These are phyloP conservation scores for Tuber calosporum DNA, from an alignment of 495 filamentous ascomycete species.

Conservation along the genomic window DNA sequence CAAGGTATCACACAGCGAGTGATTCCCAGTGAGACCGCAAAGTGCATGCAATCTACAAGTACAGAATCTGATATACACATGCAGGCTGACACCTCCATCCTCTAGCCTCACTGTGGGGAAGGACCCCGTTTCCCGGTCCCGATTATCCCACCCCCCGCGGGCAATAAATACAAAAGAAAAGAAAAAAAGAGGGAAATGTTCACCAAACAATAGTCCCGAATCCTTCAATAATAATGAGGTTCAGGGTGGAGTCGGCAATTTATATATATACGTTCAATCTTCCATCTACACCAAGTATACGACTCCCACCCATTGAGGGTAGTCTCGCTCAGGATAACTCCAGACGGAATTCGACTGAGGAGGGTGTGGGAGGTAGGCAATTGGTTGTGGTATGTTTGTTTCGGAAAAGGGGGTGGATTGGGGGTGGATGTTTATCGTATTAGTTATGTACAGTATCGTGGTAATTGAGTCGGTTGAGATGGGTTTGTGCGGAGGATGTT, in stretches of 20 bases:
- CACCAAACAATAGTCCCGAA: not conserved
- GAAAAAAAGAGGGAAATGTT: not conserved
- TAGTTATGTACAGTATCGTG: not conserved
- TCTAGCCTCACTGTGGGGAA: not conserved
- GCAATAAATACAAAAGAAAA: not conserved
- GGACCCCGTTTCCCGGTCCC: not conserved
- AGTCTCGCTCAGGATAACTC: not conserved
- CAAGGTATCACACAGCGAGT: not conserved
- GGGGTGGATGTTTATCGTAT: not conserved
- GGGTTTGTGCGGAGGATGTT: not conserved
- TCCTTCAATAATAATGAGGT: not conserved
- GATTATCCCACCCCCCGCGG: not conserved
- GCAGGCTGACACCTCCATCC: not conserved
- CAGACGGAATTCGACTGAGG: conserved; percentile 3
- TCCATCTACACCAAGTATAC: not conserved
- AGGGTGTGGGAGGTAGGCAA: conserved; percentile 11
- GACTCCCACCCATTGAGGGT: conserved; percentile 1
- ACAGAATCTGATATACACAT: not conserved
- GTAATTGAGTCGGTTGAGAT: no score
- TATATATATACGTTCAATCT: not conserved
- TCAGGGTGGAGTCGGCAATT: conserved; percentile 11
- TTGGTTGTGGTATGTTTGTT: not conserved
- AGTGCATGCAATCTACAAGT: not conserved
- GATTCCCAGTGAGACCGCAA: not conserved
- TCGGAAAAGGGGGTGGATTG: not conserved